Evolutionary conservation across 2,329 filamentous ascomycete genomes (phyloP), one percentile per base, ranked within the genome.

Genomic region (Colletotrichum eleusines): DNA sequence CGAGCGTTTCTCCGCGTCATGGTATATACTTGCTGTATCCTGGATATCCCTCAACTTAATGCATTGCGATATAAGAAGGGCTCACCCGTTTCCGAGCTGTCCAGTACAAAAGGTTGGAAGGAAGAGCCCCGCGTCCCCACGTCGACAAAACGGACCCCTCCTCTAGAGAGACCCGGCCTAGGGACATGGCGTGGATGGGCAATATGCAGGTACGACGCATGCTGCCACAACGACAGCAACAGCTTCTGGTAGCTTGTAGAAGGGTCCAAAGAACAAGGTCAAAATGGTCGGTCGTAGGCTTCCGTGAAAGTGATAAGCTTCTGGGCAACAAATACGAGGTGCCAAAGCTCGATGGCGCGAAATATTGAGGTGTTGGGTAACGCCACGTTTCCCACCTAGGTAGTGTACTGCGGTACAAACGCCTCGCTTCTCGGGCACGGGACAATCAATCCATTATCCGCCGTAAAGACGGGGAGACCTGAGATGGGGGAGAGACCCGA

Each of bases 131-230:
- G 62, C 57, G 35, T 26, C 59, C 28, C 44, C 33, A 40, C 33
- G 33, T 28, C 46, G 33, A 40, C 61, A 44, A 61, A 59, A 31
- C 44, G 38, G 35, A n/a, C 40, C 33, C 23, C 59, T 12, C 3
- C 44, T 16, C 46, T 40, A 38, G 54, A 63, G 46, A 50, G 55
- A 67, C 33, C 31, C 50, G 38, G 38, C 38, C 14, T 7, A 59
- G 63, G 44, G 26, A 11, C 48, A 66, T 26, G 59, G n/a, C 53
- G 38, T 35, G 18, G 40, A 42, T 20, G 50, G 44, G 14, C 16
- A 28, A 58, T 31, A 70, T 61, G 63, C 57, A 70, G 63, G 63
- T 61, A 70, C 55, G 16, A 16, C 14, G 14, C 11, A 57, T 50
- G 63, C 63, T 48, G 28, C n/a, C 14, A 50, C 14, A 26, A 61